These are phyloP conservation scores for Pseudoneurospora amorphoporcata DNA, from an alignment of 495 filamentous ascomycete genomes.

Conservation along the genomic window DNA sequence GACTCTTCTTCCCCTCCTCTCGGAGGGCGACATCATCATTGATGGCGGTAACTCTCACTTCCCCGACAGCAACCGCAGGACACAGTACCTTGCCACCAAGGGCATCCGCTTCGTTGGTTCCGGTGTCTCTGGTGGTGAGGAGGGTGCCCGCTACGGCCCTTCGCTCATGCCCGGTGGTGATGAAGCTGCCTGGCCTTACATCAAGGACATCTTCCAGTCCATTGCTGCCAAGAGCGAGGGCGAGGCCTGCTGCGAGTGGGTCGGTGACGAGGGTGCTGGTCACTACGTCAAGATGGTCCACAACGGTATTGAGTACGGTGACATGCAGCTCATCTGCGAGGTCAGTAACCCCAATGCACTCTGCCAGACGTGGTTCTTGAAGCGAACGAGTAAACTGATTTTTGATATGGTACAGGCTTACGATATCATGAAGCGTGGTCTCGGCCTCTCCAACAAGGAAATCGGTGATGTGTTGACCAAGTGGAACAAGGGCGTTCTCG, in stretches of 20 bases:
- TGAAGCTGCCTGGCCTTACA: slow-evolving; percentile 94
- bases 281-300: slow-evolving; percentile 99
- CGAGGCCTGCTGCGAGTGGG: slow-evolving; percentile 98
- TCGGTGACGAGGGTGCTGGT: slow-evolving; percentile 96
- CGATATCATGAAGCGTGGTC: slow-evolving; percentile 97
- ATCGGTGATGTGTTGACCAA: slow-evolving; percentile 88
- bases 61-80: slow-evolving; percentile 96
- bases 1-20: slow-evolving; percentile 77
- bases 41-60: slow-evolving; percentile 99
- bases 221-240: slow-evolving; percentile 94
- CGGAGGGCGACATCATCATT: slow-evolving; percentile 95
- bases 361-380: not conserved
- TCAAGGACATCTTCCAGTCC: slow-evolving; percentile 98
- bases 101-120: slow-evolving; percentile 92
- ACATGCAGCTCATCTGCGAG: slow-evolving; percentile 99
- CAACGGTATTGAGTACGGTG: slow-evolving; percentile 99
- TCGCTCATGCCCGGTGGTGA: slow-evolving; percentile 98
- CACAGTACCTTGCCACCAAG: slow-evolving; percentile 72
- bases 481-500: slow-evolving; percentile 97
- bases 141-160: slow-evolving; percentile 94
- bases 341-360: slow-evolving; percentile 36
- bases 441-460: slow-evolving; percentile 75
- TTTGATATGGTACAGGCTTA: slow-evolving; percentile 58
- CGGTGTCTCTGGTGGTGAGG: slow-evolving; percentile 98
- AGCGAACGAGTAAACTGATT: not conserved